Evolutionary conservation across 1,139 yeast genomes (phyloP), one percentile per base, ranked within the genome.

Genomic region (Blastobotrys arbuscula): DNA sequence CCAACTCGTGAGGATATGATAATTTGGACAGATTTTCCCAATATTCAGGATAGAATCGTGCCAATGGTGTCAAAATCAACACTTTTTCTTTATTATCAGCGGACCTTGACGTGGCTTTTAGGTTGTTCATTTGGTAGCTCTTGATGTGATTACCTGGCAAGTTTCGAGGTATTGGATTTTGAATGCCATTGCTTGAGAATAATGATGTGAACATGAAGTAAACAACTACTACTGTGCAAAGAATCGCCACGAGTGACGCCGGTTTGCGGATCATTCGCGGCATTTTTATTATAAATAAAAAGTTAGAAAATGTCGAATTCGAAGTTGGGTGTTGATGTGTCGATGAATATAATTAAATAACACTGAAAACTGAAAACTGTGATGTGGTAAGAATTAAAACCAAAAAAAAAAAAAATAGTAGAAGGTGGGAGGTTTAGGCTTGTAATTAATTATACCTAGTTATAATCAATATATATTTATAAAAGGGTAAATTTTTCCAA

Each of bases 51-150:
- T 84, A 80, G 64, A 92, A 92, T 56, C 81, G 78, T 43, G 95
- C 84, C 79, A 92, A 81, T 39, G 98, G 98, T 2, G 97, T 81
- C 67, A 86, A 76, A 55, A 85, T 79, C 63, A 92, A 74, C 31
- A 92, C 87, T 56, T 84, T 84, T 64, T 92, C 97, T 60, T 77
- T 77, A 65, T 87, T 85, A 51, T 75, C 74, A 47, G 80, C 78
- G 8, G 95, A 84, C 65, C 79, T 76, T 21, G 84, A 73, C 1
- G 90, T 78, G 5, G 90, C 76, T 34, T 81, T 79, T 56, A 90
- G 71, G 59, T 77, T 76, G 68, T 90, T 89, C 71, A 90, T 75
- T 66, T 88, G 88, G 64, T 84, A 88, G 63, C 87, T 94, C 42
- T 85, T 78, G 58, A 89, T 86, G 63, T 85, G 92, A 60, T 85